Base-by-base conservation (phyloP, 306 rosid species). In the Malus asiatica region DNA sequence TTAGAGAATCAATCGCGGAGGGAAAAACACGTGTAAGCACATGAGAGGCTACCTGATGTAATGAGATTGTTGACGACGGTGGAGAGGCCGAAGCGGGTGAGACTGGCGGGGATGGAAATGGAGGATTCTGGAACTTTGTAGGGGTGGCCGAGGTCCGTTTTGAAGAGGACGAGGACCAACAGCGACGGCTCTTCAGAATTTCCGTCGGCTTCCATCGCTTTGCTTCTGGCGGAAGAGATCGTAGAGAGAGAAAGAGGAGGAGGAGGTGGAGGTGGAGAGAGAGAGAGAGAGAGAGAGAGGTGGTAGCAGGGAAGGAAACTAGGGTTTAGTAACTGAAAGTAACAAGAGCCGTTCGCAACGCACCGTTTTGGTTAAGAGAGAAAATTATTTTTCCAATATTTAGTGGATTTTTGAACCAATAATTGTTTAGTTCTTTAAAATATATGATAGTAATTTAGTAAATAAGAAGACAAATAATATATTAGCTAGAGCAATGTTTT, bases 51-150 rank as follows among this genome's bases (percentile, higher is more conserved):
- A 93, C 96, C 75, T 53, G 86, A 66, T 69, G 84, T 80, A 72
- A 92, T 84, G 73, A 90, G 96, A 5, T 82, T 86, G 86, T 94
- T 94, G 80, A 94, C 88, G 61, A 94, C 46, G 55, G 91, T 83
- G 71, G 98, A 94, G 68, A 94, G 93, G 71, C 91, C 93, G 19
- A 90, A 46, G n/a, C 98, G 87, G 61, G 93, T 83, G 78, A 92
- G 86, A 77, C 80, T 85, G 38, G 92, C 77, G 27, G 98, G 97
- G 75, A 93, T 86, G 38, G 96, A 88, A 9, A 92, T 85, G 85
- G 93, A 68, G 10, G 80, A 32, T 9, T 76, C 1, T 8, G 96
- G 89, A 66, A 83, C 89, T 83, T 80, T 86, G 68, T 69, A 63
- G 61, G 93, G 88, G 29, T 79, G 84, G 13, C 60, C 59, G 15